Evolutionary conservation across 371 early-diverging fungal species (phyloP).

Genomic region (Syncephalastrum contaminatum): DNA sequence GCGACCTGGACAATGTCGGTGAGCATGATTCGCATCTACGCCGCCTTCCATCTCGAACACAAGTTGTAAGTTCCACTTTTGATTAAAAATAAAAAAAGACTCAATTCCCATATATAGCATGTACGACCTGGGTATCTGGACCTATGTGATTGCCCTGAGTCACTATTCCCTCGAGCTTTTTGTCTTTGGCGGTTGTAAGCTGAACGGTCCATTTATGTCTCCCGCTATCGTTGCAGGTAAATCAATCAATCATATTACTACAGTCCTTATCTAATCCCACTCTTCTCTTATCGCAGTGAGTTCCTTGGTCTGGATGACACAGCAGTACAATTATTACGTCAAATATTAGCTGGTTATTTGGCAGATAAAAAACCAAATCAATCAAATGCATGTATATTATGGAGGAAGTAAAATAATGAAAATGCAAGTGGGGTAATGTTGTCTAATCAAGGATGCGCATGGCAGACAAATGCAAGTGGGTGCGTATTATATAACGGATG

Average conservation of each 20-base stretch:
- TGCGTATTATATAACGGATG: too few species aligned
- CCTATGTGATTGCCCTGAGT: slow-evolving; percentile 69
- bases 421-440: too few species aligned
- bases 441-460: too few species aligned
- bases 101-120: slow-evolving; percentile 39
- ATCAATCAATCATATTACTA: not conserved
- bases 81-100: slow-evolving; percentile 51
- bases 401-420: too few species aligned
- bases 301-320: slow-evolving; percentile 42
- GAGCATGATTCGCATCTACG: slow-evolving; percentile 73
- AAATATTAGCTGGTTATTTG: slow-evolving; percentile 11
- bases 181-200: slow-evolving; percentile 68
- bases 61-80: slow-evolving; percentile 51
- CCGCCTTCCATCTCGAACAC: slow-evolving; percentile 73
- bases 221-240: slow-evolving; percentile 73
- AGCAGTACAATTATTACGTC: slow-evolving; percentile 40
- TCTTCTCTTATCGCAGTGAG: slow-evolving; percentile 25
- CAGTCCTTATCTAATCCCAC: not conserved
- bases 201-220: slow-evolving; percentile 62
- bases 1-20: slow-evolving; percentile 80
- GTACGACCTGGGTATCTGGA: slow-evolving; percentile 70
- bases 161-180: slow-evolving; percentile 72
- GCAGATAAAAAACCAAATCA: too few species aligned
- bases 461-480: too few species aligned
- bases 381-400: too few species aligned